A percentile compares a stretch with the other conserved stretches of the same genome.
Conservation (phyloP, 2,329 filamentous ascomycete genomes). For the Lachnellula cervina region DNA sequence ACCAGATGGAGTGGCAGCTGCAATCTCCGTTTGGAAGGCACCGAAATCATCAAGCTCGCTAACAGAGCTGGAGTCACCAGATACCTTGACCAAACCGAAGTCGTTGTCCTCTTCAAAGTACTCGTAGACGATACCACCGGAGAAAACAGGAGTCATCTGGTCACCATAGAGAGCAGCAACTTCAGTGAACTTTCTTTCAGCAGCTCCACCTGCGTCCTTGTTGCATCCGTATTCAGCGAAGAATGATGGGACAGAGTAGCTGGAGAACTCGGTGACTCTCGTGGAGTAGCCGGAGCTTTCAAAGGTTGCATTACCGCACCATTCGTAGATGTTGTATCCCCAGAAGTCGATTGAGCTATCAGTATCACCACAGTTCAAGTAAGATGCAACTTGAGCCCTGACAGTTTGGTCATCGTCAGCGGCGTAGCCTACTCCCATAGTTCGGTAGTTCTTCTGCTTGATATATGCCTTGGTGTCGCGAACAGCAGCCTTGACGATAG, state of each 20-base stretch:
- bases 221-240: constrained; percentile 99
- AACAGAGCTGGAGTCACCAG: constrained; percentile 45
- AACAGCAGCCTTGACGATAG: constrained; percentile 95
- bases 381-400: constrained; percentile 74
- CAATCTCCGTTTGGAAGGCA: constrained; percentile 50
- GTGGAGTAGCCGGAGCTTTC: constrained; percentile 70
- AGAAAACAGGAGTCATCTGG: constrained; percentile 82
- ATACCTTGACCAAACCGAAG: constrained; percentile 48
- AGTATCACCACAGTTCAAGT: constrained; percentile 82
- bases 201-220: constrained; percentile 42
- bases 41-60: constrained; percentile 62
- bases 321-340: constrained; percentile 99
- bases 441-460: constrained; percentile 67
- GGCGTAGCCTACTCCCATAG: constrained; percentile 87
- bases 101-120: constrained; percentile 89
- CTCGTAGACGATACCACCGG: constrained; percentile 96
- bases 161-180: constrained; percentile 72
- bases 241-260: constrained; percentile 91
- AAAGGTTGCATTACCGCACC: constrained; percentile 83
- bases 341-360: constrained; percentile 81
- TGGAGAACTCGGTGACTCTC: constrained; percentile 76
- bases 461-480: constrained; percentile 95
- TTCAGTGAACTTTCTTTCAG: constrained; percentile 71
- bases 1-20: constrained; percentile 50
- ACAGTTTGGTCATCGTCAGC: constrained; percentile 87